Base-by-base conservation (phyloP, 345 rosid genomes). In the Leavenworthia alabamica region DNA sequence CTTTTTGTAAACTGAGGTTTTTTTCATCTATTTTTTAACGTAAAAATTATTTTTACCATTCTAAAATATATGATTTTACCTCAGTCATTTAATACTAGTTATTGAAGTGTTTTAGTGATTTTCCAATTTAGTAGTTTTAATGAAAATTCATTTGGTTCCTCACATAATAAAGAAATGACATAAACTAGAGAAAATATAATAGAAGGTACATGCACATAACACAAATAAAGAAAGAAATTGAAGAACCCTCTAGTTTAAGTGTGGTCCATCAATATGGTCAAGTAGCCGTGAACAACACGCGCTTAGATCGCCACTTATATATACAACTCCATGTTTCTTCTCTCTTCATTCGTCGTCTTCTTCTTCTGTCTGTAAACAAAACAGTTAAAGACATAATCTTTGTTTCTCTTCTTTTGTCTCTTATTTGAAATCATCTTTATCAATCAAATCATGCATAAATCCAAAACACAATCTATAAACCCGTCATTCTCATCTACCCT, bases 401-500 rank as follows among this genome's bases (percentile, higher is more conserved):
- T 32, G 46, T 62, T 39, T 47, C 31, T 50, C 53, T 15, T 61
- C 41, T 61, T 54, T 71, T 71, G 60, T 64, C 70, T 56, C 56
- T 41, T 71, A 70, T 55, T 50, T 56, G 5, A 26, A 15, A 29
- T 9, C 24, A 9, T 22, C 43, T 31, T 40, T 16, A 26, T 49
- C 42, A n/a, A 33, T 8, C 32, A 46, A 57, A 64, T 11, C 61
- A 72, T 72, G 75, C 66, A 64, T 58, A 64, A 45, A 64, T 72
- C 75, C 75, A 63, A 71, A 63, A 13, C 17, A 3, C 42, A 37
- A 37, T 37, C 42, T 13, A 64, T 54, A 17, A 79, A 61, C 85
- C 96, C 95, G 31, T 86, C 99, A 60, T 92, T 89, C 75, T 92
- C 99, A 24, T 89, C 99, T 4, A 67, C 77, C 49, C 89, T 92